Evolutionary conservation across 148 eudicot species (phyloP), one percentile per base, ranked within the genome.

Genomic region (Linanthus parryae): DNA sequence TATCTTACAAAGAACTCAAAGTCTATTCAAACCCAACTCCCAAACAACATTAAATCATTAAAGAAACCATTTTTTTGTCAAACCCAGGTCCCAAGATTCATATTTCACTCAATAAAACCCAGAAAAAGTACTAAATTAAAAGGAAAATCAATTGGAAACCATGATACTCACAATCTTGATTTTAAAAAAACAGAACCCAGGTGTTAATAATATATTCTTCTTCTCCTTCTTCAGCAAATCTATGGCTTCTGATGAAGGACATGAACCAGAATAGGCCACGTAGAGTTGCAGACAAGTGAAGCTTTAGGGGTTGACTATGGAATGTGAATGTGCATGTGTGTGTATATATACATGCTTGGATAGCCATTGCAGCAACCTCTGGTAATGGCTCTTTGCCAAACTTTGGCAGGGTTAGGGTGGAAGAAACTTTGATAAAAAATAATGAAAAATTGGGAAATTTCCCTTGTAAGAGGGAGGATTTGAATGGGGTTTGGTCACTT

Each of bases 331-430:
- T 29, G 29, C 25, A 18, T 17, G 22, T 20, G 7, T 35, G 20
- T 8, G 54, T 39, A 26, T 24, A 3, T 16, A 33, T 24, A 10
- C 14, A 9, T 21, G 40, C 13, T 16, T 35, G 27, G 56, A 62
- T 58, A 28, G 28, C 49, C 21, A 49, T 46, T 55, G 69, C 55
- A 57, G 72, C 44, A 51, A 61, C 50, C 29, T 48, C 14, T 36
- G 41, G 14, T 56, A 57, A 70, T 78, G 82, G 63, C 49, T 54
- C 62, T 57, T 55, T 59, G 66, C 84, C 89, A 45, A 82, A 70
- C 84, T 76, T 64, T 61, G 68, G 73, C 63, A 68, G 38, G 68
- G 65, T 46, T 66, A 61, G 49, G 44, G 59, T 44, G 37, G 61
- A 49, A 63, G 36, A 57, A n/a, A 65, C 41, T 45, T 38, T 8